Percentiles rank a stretch among this genome's conserved stretches.
Evolutionary conservation across 495 filamentous ascomycete species (phyloP).

Genomic region (Penicillium turbatum): DNA sequence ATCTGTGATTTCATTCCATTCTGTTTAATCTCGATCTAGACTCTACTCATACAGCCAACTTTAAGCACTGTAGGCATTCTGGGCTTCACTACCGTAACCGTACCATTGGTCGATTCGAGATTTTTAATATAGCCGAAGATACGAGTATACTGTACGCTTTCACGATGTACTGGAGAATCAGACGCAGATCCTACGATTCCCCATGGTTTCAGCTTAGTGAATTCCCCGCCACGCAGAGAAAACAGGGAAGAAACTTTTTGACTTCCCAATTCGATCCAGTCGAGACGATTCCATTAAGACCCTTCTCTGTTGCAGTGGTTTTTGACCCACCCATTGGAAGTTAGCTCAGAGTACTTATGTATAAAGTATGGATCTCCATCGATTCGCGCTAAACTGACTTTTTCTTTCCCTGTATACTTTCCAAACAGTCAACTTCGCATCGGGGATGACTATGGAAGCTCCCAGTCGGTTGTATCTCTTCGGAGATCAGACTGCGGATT

Average conservation of each 20-base stretch:
- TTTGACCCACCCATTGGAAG: constrained; percentile 8
- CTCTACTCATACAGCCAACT: background rate
- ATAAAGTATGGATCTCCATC: constrained; percentile 22
- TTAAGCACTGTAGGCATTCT: background rate
- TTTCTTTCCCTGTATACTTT: constrained; percentile 16
- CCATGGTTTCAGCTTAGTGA: background rate
- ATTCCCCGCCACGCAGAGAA: background rate
- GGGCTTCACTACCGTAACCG: constrained; percentile 19
- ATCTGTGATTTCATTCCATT: background rate
- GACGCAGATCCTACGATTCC: background rate
- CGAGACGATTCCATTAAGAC: constrained; percentile 4
- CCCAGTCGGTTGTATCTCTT: constrained; percentile 51
- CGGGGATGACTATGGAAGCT: constrained; percentile 30
- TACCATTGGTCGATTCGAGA: constrained; percentile 15
- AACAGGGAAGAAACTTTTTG: constrained; percentile 3
- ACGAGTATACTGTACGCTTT: constrained; percentile 1
- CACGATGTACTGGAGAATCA: constrained; percentile 1
- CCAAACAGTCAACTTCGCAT: constrained; percentile 9
- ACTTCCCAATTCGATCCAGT: background rate
- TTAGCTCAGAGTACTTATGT: constrained; percentile 1
- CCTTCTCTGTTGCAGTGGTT: constrained; percentile 1
- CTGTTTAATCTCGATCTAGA: background rate
- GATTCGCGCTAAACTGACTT: background rate
- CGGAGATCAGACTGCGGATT: constrained; percentile 76
- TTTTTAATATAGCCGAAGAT: background rate